Base-by-base conservation (phyloP, 164 flowering plant genomes). In the Platanus orientalis region DNA sequence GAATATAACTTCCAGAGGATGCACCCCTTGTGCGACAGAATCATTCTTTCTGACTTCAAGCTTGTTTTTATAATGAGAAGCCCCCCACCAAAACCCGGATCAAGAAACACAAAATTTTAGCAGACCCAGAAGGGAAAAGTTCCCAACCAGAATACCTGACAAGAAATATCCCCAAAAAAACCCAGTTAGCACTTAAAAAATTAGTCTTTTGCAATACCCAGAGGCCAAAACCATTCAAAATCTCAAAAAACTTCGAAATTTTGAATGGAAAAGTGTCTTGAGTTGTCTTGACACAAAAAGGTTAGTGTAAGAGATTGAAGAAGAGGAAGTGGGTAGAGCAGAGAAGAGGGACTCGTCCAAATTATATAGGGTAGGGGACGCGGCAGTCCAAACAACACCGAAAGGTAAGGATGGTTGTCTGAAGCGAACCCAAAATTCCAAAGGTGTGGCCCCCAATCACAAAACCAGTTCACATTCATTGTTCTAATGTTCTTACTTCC, bases 381-480 rank as follows among this genome's bases (percentile, higher is more conserved):
- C 30, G 44, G 50, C 48, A 53, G 58, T 57, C 54, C 67, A 74
- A 71, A 70, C 65, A 49, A 72, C 72, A 79, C 92, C 88, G 92
- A 88, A 86, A 84, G 90, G 70, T 52, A 7, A 71, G 60, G 79
- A 78, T 79, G 78, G 81, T 80, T 85, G 88, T 79, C 76, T 71
- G 73, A 65, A 75, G 74, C 70, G 62, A 68, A 54, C 63, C 63
- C 55, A 68, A 75, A 79, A 78, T 83, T 83, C 87, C 82, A 76
- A 76, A 66, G 50, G 26, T 30, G 57, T 64, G 78, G 81, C 55
- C 57, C 78, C 79, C 61, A 71, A 25, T n/a, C 57, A 45, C 27
- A 27, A 60, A 75, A 51, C 68, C 74, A 49, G 64, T 83, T 83
- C 85, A 79, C 83, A 83, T 81, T 30, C n/a, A n/a, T n/a, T n/a